phyloP scores from a whole-genome alignment of 1,284 basidiomycete genomes.

The Melanopsichium pennsylvanicum region DNA sequence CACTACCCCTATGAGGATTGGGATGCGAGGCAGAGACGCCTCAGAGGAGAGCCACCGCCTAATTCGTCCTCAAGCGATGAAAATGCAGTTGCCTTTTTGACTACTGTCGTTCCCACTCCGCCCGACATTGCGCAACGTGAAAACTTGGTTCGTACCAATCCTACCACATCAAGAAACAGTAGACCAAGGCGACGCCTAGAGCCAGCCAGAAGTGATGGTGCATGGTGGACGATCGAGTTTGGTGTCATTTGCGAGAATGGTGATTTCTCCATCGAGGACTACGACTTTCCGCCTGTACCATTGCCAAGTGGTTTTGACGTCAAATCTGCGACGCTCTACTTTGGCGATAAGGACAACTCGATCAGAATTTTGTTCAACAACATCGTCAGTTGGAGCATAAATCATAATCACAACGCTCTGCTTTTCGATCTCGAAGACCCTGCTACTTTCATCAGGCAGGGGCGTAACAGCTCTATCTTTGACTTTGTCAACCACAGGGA shows the following conservation, averaged over 20 bases:
- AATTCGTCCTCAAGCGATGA: not conserved
- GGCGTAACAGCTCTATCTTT: conserved; percentile 18
- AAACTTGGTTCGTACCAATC: not conserved
- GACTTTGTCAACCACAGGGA: conserved; percentile 9
- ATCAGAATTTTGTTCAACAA: conserved; percentile 38
- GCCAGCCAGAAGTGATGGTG: conserved; percentile 1
- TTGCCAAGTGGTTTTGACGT: conserved; percentile 22
- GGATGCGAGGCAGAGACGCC: conserved; percentile 9
- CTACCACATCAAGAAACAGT: too few species aligned
- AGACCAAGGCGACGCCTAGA: not conserved
- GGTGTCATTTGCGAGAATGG: conserved; percentile 33
- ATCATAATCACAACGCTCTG: conserved; percentile 17
- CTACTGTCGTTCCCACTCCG: not conserved
- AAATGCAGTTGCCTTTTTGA: not conserved
- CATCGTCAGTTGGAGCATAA: conserved; percentile 29
- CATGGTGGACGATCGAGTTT: conserved; percentile 25
- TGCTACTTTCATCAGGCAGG: conserved; percentile 32
- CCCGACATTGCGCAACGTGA: not conserved
- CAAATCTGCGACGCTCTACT: conserved; percentile 13
- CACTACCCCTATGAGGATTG: conserved; percentile 10
- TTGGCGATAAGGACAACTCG: conserved; percentile 24
- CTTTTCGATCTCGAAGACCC: conserved; percentile 30
- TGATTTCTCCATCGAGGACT: conserved; percentile 37
- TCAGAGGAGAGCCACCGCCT: not conserved
- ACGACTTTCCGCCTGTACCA: conserved; percentile 1